A percentile compares a stretch with the other conserved stretches of the same genome.
Evolutionary conservation across 164 flowering plant species (phyloP).

Genomic region (Euptelea pleiosperma): DNA sequence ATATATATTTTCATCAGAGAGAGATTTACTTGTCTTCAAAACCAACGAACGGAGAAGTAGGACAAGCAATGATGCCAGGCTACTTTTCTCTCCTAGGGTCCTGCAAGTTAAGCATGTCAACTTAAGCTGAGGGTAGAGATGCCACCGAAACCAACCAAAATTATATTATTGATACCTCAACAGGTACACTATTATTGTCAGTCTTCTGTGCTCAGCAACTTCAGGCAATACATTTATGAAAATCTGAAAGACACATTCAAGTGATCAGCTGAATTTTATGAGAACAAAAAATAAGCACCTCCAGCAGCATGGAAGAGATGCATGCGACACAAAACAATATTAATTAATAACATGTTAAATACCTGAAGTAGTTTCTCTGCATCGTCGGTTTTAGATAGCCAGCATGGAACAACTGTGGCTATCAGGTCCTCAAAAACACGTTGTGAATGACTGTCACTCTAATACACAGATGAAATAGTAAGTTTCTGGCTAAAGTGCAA

Average conservation of each 20-base stretch:
- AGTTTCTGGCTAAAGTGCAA: no score
- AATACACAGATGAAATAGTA: slow-evolving; percentile 11
- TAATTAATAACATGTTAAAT: slow-evolving; percentile 3
- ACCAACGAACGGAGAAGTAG: slow-evolving; percentile 73
- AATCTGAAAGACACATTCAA: slow-evolving; percentile 38
- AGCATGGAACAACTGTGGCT: slow-evolving; percentile 73
- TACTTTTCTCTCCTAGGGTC: slow-evolving; percentile 52
- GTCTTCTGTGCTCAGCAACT: slow-evolving; percentile 69
- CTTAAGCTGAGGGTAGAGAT: slow-evolving; percentile 6
- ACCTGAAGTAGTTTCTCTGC: slow-evolving; percentile 68
- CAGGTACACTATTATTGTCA: slow-evolving; percentile 48
- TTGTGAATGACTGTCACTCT: slow-evolving; percentile 73
- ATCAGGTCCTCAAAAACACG: slow-evolving; percentile 73
- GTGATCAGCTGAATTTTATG: slow-evolving; percentile 9
- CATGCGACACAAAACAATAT: no score
- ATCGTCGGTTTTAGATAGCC: slow-evolving; percentile 51
- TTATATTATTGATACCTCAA: slow-evolving; percentile 50
- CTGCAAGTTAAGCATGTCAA: slow-evolving; percentile 38
- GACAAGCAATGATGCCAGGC: slow-evolving; percentile 63
- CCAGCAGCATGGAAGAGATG: not conserved
- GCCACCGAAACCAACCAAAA: not conserved
- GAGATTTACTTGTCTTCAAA: slow-evolving; percentile 30
- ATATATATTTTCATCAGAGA: slow-evolving; percentile 7
- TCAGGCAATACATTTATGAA: slow-evolving; percentile 66
- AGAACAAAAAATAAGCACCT: not conserved